Percentiles rank a stretch among this genome's conserved stretches.
Evolutionary conservation across 495 filamentous ascomycete species (phyloP).

Genomic region (Acidiella bohemica): DNA sequence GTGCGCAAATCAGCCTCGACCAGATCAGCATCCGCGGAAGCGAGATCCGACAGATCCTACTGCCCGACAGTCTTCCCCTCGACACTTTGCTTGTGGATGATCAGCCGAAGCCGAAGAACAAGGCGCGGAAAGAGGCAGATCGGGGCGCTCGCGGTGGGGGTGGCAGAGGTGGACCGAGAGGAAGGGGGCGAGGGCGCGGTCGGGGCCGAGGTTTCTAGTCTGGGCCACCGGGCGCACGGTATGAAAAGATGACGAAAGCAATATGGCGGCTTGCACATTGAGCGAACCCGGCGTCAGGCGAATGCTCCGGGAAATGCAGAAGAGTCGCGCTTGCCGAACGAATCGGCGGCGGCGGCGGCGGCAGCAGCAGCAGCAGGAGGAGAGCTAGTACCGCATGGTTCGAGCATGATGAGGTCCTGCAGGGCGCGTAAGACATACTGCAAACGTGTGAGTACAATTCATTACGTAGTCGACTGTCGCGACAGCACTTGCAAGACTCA

Average conservation of each 20-base stretch:
- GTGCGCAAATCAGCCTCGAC: slow-evolving; percentile 58
- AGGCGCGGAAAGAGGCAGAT: slow-evolving; percentile 87
- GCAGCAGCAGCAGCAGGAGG: background rate
- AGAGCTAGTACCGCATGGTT: background rate
- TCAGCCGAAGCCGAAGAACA: slow-evolving; percentile 96
- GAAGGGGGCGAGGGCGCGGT: slow-evolving; percentile 16
- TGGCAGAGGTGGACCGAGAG: slow-evolving; percentile 11
- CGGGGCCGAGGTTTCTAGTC: slow-evolving; percentile 20
- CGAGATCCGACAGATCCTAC: slow-evolving; percentile 84
- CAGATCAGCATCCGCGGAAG: slow-evolving; percentile 94
- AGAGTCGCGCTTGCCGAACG: background rate
- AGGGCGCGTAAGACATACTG: too few species aligned
- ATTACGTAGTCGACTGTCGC: too few species aligned
- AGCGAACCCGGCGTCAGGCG: too few species aligned
- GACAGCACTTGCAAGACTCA: too few species aligned
- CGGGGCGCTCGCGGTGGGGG: slow-evolving; percentile 22
- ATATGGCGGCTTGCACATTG: too few species aligned
- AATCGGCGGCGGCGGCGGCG: background rate
- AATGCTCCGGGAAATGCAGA: background rate
- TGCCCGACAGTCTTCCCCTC: slow-evolving; percentile 85
- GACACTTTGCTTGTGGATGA: slow-evolving; percentile 94
- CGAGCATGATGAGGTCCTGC: background rate
- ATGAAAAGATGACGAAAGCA: too few species aligned
- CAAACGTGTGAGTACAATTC: too few species aligned
- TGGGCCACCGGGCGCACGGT: background rate